These are phyloP conservation scores for Russula sp. DNA, from an alignment of 768 basidiomycete genomes.

Conservation along the genomic window DNA sequence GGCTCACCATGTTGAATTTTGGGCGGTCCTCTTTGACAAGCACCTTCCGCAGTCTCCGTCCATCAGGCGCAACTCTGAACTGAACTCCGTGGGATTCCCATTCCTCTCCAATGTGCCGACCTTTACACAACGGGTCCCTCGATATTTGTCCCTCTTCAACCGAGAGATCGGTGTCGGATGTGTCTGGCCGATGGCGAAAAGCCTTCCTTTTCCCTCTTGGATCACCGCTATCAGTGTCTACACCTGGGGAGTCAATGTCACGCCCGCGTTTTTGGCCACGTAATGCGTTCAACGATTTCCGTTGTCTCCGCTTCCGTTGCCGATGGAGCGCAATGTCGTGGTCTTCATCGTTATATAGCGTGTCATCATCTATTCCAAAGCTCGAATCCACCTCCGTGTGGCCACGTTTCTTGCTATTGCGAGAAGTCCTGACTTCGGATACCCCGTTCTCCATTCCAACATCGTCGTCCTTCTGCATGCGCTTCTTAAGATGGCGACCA, in stretches of 20 bases:
- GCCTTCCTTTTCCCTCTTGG: constrained; percentile 29
- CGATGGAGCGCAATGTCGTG: constrained; percentile 39
- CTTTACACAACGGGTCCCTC: constrained; percentile 46
- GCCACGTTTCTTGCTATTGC: constrained; percentile 69
- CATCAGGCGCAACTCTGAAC: constrained; percentile 68
- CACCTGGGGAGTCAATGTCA: constrained; percentile 37
- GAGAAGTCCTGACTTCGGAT: constrained; percentile 23
- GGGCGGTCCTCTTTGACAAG: constrained; percentile 66
- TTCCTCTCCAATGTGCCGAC: constrained; percentile 62
- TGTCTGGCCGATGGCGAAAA: constrained; percentile 54
- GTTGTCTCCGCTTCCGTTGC: constrained; percentile 48
- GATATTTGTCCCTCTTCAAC: constrained; percentile 46
- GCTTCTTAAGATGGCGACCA: constrained; percentile 12
- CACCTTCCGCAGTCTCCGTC: constrained; percentile 61
- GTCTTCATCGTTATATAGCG: constrained; percentile 32
- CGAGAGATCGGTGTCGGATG: constrained; percentile 41
- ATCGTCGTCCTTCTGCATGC: constrained; percentile 20
- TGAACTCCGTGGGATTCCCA: constrained; percentile 68
- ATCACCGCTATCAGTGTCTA: constrained; percentile 36
- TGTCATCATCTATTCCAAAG: constrained; percentile 59
- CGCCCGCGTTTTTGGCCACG: constrained; percentile 68
- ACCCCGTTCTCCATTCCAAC: constrained; percentile 45
- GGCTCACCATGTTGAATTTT: constrained; percentile 68
- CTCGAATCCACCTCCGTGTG: constrained; percentile 67
- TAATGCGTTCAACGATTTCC: constrained; percentile 41